Evolutionary conservation across 2,329 filamentous ascomycete genomes (phyloP), one percentile per base, ranked within the genome.

Genomic region (Aspergillus jensenii): DNA sequence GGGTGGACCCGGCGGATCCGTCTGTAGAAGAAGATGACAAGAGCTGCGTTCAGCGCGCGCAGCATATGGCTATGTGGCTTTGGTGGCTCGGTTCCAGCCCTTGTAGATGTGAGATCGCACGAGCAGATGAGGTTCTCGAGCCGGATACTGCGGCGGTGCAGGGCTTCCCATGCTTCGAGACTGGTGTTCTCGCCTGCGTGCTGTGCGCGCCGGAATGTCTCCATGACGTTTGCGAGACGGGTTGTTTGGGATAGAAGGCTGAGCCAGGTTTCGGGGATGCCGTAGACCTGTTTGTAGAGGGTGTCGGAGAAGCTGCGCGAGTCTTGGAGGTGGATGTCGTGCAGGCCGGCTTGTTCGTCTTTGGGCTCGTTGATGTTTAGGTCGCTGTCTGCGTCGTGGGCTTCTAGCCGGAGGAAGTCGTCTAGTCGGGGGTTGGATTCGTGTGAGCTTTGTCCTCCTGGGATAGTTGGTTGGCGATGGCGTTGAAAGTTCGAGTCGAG

Each of bases 191-290:
- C 56, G 1, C 55, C 55, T 6, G 58, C 40, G 1, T 55, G 52
- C 12, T 64, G 64, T 5, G 66, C 66, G 37, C 67, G 56, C 7
- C 60, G 59, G 25, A 71, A 64, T 21, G 60, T 67, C 35, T 72
- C 70, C 55, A 72, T 60, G 4, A 72, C 67, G 50, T 77, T 79
- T 14, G 76, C 77, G 12, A 79, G 64, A 27, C 76, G 67, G 1
- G 76, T 78, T 1, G 76, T 78, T 56, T 78, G 76, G 1, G 77
- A 79, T 14, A 79, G 67, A 3, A 78, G 67, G 35, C 74, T 77
- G 2, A 79, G 67, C 75, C 76, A 79, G 14, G 74, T 77, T 50
- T 79, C 77, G 0, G 76, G 70, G 12, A 79, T 74, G 3, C 76
- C 76, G 50, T 79, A 79, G 7, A 79, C 71, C 27, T 78, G 68